Evolutionary conservation across 2,329 filamentous ascomycete species (phyloP), one percentile per base, ranked within the genome.

Genomic region (Colletotrichum cordylinicola): DNA sequence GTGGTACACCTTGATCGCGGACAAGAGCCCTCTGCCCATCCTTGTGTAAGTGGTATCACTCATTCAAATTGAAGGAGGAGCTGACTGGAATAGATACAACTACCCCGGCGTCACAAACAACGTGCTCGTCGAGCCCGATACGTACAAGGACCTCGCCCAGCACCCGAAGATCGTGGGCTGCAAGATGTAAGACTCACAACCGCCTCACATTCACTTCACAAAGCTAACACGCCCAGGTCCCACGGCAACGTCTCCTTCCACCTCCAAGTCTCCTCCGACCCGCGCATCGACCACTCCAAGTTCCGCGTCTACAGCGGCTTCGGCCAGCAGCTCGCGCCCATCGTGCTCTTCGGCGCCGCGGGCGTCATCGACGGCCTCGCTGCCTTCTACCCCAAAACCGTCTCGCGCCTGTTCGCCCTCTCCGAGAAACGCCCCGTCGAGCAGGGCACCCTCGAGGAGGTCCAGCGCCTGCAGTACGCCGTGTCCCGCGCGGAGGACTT

Each of bases 81-180:
- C 77, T 27, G 73, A 58, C 56, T 18, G 21, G 61, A 60, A 4
- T 65, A 88, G 87, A 58, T 89, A 89, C 79, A 87, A 89, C 78
- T 89, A 93, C 82, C 92, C 92, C 0, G 92, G 91, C 37, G 92
- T 94, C 15, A 92, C 91, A 4, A 94, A 94, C 83, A 89, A 90
- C 78, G 86, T 94, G 72, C 85, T 88, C 77, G 87, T 94, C 61
- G 85, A 88, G 6, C 90, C 91, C 4, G 87, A 90, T 62, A 92
- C 91, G 3, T 93, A 92, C 81, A 89, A 84, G 29, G 82, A 78
- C 8, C 87, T 94, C 60, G 90, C 92, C 4, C 84, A 86, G 66
- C 91, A 94, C 81, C 88, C 89, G 37, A 93, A 93, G 78, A 93
- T 94, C 73, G 92, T 94, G 1, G 92, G 92, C 71, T 92, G 90